Evolutionary conservation across 108 stramenopile species (phyloP).

Genomic region (Skeletonema menzelii): DNA sequence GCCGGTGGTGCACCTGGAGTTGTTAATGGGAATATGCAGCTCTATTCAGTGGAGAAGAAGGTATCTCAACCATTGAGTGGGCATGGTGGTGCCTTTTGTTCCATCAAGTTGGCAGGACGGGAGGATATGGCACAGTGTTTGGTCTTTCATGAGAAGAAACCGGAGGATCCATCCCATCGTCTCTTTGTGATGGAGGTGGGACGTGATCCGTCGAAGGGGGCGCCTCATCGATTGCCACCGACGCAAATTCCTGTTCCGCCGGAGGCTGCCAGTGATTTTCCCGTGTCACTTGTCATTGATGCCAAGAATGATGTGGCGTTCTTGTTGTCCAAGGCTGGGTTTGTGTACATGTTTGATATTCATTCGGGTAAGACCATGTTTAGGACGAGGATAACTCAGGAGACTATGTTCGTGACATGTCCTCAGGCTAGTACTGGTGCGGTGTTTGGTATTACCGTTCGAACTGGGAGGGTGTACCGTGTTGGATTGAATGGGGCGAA

Average conservation of each 20-base stretch:
- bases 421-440: constrained; percentile 83
- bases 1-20: constrained; percentile 74
- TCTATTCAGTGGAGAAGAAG: constrained; percentile 95
- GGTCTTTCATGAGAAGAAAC: constrained; percentile 97
- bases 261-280: constrained; percentile 96
- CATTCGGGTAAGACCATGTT: constrained; percentile 96
- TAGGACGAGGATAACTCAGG: constrained; percentile 93
- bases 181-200: constrained; percentile 99
- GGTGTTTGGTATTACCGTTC: constrained; percentile 93
- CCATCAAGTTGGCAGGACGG: constrained; percentile 87
- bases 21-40: constrained; percentile 98
- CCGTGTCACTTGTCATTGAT: constrained; percentile 89
- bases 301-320: constrained; percentile 94
- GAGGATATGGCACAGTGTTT: constrained; percentile 91
- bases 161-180: constrained; percentile 75
- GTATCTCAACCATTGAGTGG: constrained; percentile 96
- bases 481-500: constrained; percentile 89
- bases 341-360: constrained; percentile 97
- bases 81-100: constrained; percentile 93
- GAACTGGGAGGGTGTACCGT: constrained; percentile 93
- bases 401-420: constrained; percentile 95
- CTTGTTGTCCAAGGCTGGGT: constrained; percentile 97
- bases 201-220: constrained; percentile 92
- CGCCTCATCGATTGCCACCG: constrained; percentile 88
- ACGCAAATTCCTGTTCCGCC: constrained; percentile 92